Conservation (phyloP, 805 yeast species). For the Yarrowia deformans region DNA sequence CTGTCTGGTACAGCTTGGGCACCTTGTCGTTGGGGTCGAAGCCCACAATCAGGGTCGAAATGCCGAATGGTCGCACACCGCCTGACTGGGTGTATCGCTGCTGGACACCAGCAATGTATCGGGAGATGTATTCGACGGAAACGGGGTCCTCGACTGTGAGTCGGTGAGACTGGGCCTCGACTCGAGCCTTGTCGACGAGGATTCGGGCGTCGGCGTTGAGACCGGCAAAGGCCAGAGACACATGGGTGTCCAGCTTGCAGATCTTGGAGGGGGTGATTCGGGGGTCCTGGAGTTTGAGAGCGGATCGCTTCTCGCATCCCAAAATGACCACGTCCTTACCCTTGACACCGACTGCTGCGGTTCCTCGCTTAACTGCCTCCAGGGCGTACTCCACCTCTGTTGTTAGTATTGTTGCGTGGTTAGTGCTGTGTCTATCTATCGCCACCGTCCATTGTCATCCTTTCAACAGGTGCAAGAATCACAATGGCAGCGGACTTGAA, state of each 20-base stretch:
- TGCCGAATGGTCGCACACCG: slow-evolving; percentile 98
- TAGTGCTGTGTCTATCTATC: slow-evolving; percentile 40
- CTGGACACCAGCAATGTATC: slow-evolving; percentile 96
- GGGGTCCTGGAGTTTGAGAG: slow-evolving; percentile 94
- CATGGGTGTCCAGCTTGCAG: slow-evolving; percentile 88
- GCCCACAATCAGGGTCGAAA: slow-evolving; percentile 93
- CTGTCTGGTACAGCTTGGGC: slow-evolving; percentile 91
- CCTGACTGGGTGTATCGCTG: slow-evolving; percentile 97
- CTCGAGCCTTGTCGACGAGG: slow-evolving; percentile 91
- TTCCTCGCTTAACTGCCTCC: slow-evolving; percentile 98
- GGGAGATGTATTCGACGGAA: slow-evolving; percentile 86
- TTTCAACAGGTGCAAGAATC: neutral
- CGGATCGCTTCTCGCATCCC: slow-evolving; percentile 96
- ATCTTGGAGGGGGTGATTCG: slow-evolving; percentile 95
- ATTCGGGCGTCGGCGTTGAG: slow-evolving; percentile 98
- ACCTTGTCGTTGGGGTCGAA: slow-evolving; percentile 83
- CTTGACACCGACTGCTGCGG: slow-evolving; percentile 97
- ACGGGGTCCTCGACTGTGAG: slow-evolving; percentile 95
- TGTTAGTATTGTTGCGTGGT: slow-evolving; percentile 34
- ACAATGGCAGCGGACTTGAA: slow-evolving; percentile 1
- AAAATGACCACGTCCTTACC: slow-evolving; percentile 88
- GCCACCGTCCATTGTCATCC: slow-evolving; percentile 40
- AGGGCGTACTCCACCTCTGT: slow-evolving; percentile 93
- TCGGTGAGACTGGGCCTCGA: slow-evolving; percentile 94
- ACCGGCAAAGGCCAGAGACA: slow-evolving; percentile 94